Evolutionary conservation across 371 early-diverging fungal genomes (phyloP).

Genomic region (Batkoa obscura): DNA sequence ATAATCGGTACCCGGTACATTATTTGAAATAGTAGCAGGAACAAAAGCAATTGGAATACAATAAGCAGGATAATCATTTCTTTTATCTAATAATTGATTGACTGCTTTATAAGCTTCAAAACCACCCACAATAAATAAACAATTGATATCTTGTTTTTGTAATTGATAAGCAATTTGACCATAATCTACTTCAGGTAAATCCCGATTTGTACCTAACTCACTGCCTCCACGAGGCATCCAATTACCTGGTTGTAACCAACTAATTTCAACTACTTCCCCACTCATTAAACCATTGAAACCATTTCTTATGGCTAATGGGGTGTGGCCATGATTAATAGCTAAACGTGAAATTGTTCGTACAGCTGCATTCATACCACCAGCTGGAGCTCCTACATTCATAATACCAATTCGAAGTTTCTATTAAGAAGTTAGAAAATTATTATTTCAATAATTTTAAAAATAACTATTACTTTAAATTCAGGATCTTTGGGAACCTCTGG

Average conservation of each 20-base stretch:
- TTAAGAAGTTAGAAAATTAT: conserved; percentile 3
- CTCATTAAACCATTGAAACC: conserved; percentile 89
- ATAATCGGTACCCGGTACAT: conserved; percentile 95
- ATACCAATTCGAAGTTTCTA: conserved; percentile 71
- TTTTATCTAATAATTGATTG: conserved; percentile 43
- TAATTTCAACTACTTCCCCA: conserved; percentile 49
- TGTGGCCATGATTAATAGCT: conserved; percentile 68
- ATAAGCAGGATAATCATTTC: conserved; percentile 63
- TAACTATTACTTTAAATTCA: background rate
- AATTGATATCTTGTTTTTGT: conserved; percentile 75
- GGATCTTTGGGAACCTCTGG: background rate
- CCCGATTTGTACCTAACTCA: conserved; percentile 87
- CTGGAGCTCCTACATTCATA: conserved; percentile 87
- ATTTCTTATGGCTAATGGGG: conserved; percentile 68
- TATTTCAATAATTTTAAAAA: background rate
- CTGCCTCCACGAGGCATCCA: conserved; percentile 90
- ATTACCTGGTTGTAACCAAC: conserved; percentile 73
- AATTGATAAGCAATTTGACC: conserved; percentile 81
- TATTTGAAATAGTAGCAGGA: conserved; percentile 95
- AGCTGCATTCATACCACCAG: conserved; percentile 97
- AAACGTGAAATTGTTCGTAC: conserved; percentile 78
- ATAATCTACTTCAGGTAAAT: conserved; percentile 58
- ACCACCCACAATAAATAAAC: conserved; percentile 77
- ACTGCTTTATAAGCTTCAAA: conserved; percentile 81
- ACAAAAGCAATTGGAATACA: conserved; percentile 86